Evolutionary conservation across 371 early-diverging fungal species (phyloP).

Genomic region (Capillidium heterosporum): DNA sequence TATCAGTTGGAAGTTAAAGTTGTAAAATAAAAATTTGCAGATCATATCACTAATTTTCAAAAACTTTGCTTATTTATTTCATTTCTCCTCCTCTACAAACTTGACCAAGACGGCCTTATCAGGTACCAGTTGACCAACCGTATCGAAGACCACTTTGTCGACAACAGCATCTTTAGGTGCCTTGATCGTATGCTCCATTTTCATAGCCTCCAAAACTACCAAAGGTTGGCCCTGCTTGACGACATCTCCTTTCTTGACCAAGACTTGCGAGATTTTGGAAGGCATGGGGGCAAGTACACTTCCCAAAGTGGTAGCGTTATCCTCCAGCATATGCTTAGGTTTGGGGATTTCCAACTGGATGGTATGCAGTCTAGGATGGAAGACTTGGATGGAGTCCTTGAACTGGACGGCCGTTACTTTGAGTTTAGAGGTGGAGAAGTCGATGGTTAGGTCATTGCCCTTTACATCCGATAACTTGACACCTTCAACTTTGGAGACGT

Average conservation of each 20-base stretch:
- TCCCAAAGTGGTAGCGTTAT: constrained; percentile 30
- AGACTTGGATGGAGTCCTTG: not conserved
- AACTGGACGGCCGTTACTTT: too few relatives aligned
- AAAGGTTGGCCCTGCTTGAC: constrained; percentile 71
- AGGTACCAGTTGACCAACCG: constrained; percentile 72
- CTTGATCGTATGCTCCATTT: constrained; percentile 90
- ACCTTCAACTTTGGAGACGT: not conserved
- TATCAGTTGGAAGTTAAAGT: too few relatives aligned
- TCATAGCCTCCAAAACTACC: constrained; percentile 91
- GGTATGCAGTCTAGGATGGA: constrained; percentile 29
- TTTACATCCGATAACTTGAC: not conserved
- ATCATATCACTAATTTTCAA: too few relatives aligned
- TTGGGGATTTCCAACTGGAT: constrained; percentile 26
- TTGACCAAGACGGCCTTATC: constrained; percentile 68
- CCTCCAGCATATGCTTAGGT: constrained; percentile 30
- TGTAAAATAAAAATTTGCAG: too few relatives aligned
- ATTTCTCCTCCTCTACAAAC: constrained; percentile 24
- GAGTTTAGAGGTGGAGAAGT: too few relatives aligned
- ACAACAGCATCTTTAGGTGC: constrained; percentile 63
- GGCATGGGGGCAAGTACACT: constrained; percentile 88
- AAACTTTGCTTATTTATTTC: too few relatives aligned
- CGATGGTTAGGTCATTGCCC: too few relatives aligned
- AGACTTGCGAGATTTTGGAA: constrained; percentile 80
- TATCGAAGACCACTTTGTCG: constrained; percentile 43
- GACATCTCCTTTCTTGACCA: constrained; percentile 57